A percentile compares a stretch with the other conserved stretches of the same genome.
Evolutionary conservation across 192 early-diverging fungal genomes (phyloP).

Genomic region (Umbelopsis sp.): DNA sequence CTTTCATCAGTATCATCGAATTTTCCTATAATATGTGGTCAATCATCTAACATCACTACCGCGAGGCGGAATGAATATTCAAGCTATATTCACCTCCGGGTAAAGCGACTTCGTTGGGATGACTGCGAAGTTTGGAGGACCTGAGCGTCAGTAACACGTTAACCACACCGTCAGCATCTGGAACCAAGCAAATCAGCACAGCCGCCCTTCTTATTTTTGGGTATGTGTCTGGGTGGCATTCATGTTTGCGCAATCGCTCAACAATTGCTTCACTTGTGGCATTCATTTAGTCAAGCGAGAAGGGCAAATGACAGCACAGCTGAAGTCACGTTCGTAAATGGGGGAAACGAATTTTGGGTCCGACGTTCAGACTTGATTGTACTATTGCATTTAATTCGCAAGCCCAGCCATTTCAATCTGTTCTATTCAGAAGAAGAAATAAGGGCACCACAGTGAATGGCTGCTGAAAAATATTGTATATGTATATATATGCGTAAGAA

Average conservation of each 20-base stretch:
- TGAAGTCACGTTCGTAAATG: no score
- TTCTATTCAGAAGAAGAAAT: no score
- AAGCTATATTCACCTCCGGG: not conserved
- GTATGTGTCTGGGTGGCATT: conserved; percentile 13
- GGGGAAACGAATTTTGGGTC: no score
- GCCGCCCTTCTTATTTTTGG: not conserved
- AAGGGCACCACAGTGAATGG: no score
- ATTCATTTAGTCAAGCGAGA: not conserved
- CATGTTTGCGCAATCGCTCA: not conserved
- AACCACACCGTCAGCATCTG: not conserved
- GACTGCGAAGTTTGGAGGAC: not conserved
- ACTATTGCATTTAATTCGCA: no score
- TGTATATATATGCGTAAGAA: no score
- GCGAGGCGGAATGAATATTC: not conserved
- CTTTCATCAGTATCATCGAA: conserved; percentile 1
- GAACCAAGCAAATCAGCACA: not conserved
- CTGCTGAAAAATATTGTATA: no score
- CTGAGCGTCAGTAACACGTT: not conserved
- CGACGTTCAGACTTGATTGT: no score
- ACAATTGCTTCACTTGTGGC: not conserved
- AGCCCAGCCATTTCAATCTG: no score
- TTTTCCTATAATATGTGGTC: not conserved
- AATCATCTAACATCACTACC: not conserved
- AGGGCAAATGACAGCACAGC: no score
- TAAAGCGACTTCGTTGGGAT: conserved; percentile 4